Base-by-base conservation (phyloP, 164 flowering plant species). In the Euptelea pleiosperma region DNA sequence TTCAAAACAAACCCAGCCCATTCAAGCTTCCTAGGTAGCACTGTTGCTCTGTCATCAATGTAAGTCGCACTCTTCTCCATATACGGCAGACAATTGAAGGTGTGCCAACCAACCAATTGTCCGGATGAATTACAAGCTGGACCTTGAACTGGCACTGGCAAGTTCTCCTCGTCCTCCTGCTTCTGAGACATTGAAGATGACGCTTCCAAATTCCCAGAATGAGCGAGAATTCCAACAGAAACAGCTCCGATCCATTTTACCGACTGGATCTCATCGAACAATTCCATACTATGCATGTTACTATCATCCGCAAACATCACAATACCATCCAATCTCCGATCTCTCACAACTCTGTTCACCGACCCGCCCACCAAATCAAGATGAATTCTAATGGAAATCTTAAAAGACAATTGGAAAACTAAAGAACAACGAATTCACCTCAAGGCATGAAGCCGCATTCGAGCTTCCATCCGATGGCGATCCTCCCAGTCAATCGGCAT, bases 251-350 rank as follows among this genome's bases (percentile, higher is more conserved):
- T 61, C 91, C 94, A 84, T 64, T 83, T 81, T 66, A 89, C 87
- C 35, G 73, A 79, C 39, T 92, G 95, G 36, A 89, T 78, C 87
- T 90, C 99, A 70, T 93, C 97, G 69, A 93, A 93, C 19, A 93
- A 75, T 61, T 93, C 97, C 92, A 85, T 66, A 66, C 85, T 80
- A 54, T 90, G 96, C 90, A 90, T 79, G 62, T 93, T 93, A 70
- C 97, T 93, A 59, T 93, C 99, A 72, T 93, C 99, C 0, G 77
- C 94, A 75, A 93, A 93, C 81, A 90, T 71, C 78, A 93, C 91
- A 57, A 92, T 79, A 16, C 98, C 98, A 71, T 89, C 98, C 65
- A 89, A 54, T 57, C 70, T 87, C 82, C 74, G 45, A 21, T 89
- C 91, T 58, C 90, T 80, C 63, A 89, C 80, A 57, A 78, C 67